Percentiles rank a stretch among this genome's conserved stretches.
phyloP scores from a whole-genome alignment of 495 filamentous ascomycete species.

The Bombardia bombarda region DNA sequence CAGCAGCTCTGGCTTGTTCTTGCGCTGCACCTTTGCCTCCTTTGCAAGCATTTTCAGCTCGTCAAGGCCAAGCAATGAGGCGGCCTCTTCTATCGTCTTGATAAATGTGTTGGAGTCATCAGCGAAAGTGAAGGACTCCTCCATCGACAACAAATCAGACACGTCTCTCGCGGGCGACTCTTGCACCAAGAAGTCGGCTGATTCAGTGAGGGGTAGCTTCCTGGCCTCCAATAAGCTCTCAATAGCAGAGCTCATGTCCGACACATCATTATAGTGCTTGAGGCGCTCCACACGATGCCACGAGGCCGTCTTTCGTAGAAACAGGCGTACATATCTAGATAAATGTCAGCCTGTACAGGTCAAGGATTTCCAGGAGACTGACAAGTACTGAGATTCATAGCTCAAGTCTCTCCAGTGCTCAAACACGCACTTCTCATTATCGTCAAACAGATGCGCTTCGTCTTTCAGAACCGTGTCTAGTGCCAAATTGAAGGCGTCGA shows the following conservation, averaged over 20 bases:
- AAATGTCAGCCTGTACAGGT: not conserved
- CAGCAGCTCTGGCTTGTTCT: conserved; percentile 78
- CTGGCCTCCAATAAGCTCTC: conserved; percentile 38
- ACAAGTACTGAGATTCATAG: conserved; percentile 92
- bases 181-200: not conserved
- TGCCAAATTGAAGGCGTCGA: conserved; percentile 93
- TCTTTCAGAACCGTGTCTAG: conserved; percentile 86
- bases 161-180: conserved; percentile 4
- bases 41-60: conserved; percentile 82
- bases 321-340: conserved; percentile 76
- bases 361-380: conserved; percentile 25
- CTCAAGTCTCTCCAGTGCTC: conserved; percentile 60
- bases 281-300: conserved; percentile 83
- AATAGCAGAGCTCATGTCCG: conserved; percentile 59
- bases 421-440: conserved; percentile 73
- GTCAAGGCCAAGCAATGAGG: conserved; percentile 69
- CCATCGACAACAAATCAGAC: conserved; percentile 42
- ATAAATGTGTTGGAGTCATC: conserved; percentile 66
- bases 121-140: conserved; percentile 61
- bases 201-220: conserved; percentile 4
- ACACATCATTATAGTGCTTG: conserved; percentile 75
- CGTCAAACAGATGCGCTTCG: conserved; percentile 80
- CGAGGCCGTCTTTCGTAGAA: conserved; percentile 85
- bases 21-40: conserved; percentile 79
- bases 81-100: conserved; percentile 76